Base-by-base conservation (phyloP, 139 green algal species). In the Picochlorum sp. region DNA sequence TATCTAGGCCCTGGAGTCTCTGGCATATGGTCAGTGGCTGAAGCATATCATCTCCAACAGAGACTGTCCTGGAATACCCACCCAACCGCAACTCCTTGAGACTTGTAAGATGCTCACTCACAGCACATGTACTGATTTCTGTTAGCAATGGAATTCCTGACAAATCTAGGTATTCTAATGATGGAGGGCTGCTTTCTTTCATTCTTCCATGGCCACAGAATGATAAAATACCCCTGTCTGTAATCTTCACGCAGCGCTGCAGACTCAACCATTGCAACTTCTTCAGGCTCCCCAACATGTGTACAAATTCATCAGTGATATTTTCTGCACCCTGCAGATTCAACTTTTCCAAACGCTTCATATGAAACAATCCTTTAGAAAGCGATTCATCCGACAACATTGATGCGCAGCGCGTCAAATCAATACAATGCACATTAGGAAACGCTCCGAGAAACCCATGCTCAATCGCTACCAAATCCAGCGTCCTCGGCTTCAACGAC, bases 51-150 rank as follows among this genome's bases (percentile, higher is more conserved):
- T 83, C 74, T 3, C 31, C 63, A 4, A 83, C 60, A 16, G 77
- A 78, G n/a, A 75, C 69, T 28, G 82, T 62, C 1, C 77, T 38
- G 24, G 45, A 67, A 52, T 55, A 73, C 18, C 77, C 77, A 11
- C 77, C 77, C 8, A 82, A 23, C 1, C 57, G 14, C 30, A 82
- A 52, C 21, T 45, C 52, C 0, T 37, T 45, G 15, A 84, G 63
- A n/a, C 7, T 14, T 9, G 15, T 16, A 38, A 82, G 49, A 1
- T 18, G n/a, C 14, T 28, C 20, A 1, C 62, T 41, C 62, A 83
- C 44, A 44, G 45, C 30, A 2, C 26, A 50, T 41, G 77, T 58
- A 0, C 64, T 73, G 0, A 49, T 23, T 30, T 66, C 58, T 21
- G 66, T 82, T 16, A 79, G 44, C 23, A 69, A 60, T 45, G 82